Conservation (phyloP, 2,329 filamentous ascomycete genomes). For the Aspergillus ibericus region DNA sequence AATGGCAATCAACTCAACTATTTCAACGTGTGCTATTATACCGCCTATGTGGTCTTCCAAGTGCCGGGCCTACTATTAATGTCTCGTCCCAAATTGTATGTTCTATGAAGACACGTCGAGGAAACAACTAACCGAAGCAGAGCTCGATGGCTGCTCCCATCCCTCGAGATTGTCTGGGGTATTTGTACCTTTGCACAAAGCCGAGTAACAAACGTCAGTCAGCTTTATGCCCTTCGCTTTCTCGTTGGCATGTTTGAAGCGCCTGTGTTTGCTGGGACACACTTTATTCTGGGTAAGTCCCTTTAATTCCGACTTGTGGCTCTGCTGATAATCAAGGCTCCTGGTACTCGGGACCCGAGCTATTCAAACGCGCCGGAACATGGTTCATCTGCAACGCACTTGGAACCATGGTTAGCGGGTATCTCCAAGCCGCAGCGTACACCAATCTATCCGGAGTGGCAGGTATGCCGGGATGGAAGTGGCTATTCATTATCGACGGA, state of each 20-base stretch:
- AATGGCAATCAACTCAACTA: constrained; percentile 35
- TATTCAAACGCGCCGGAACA: constrained; percentile 56
- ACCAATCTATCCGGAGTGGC: constrained; percentile 52
- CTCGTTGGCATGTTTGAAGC: constrained; percentile 37
- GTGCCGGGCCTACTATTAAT: constrained; percentile 31
- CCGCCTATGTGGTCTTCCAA: constrained; percentile 34
- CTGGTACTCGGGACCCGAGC: constrained; percentile 47
- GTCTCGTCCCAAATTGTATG: constrained; percentile 31
- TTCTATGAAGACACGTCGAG: neutral
- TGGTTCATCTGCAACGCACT: constrained; percentile 56
- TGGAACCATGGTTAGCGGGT: constrained; percentile 59
- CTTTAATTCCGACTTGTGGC: neutral
- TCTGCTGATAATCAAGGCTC: constrained; percentile 20
- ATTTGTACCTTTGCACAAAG: constrained; percentile 37
- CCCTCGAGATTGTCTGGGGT: constrained; percentile 36
- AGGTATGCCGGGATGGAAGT: constrained; percentile 55
- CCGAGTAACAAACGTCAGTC: constrained; percentile 31
- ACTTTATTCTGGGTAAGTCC: constrained; percentile 31
- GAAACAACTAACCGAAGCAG: constrained; percentile 3
- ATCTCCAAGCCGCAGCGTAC: constrained; percentile 57
- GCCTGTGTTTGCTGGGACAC: constrained; percentile 34
- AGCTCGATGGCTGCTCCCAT: constrained; percentile 31
- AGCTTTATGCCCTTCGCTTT: constrained; percentile 37
- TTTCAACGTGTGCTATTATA: constrained; percentile 33
- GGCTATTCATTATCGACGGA: constrained; percentile 61